These are phyloP conservation scores for Ceratobasidium sp. DNA, from an alignment of 1,284 basidiomycete genomes.

Conservation along the genomic window DNA sequence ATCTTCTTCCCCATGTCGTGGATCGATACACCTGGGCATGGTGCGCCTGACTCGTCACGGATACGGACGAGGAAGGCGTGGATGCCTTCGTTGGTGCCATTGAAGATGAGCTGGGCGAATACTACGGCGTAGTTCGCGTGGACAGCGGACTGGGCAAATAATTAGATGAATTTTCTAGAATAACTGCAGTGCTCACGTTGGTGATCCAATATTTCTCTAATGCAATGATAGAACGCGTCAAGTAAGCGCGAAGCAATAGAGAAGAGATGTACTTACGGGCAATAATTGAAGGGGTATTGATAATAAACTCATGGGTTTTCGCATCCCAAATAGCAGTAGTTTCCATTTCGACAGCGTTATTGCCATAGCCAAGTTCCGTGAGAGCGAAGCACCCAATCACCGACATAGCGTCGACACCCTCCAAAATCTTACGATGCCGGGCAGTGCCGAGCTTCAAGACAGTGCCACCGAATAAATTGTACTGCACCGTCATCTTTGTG, in stretches of 20 bases:
- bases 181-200: conserved; percentile 18
- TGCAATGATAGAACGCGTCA: too few relatives aligned
- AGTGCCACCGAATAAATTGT: conserved; percentile 46
- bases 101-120: conserved; percentile 45
- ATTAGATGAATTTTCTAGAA: background rate
- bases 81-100: conserved; percentile 44
- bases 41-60: conserved; percentile 40
- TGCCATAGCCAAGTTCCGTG: conserved; percentile 43
- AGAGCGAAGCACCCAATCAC: conserved; percentile 46
- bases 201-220: conserved; percentile 43
- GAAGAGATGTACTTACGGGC: conserved; percentile 23
- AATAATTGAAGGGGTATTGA: conserved; percentile 42
- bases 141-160: conserved; percentile 34
- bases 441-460: conserved; percentile 45
- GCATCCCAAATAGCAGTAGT: conserved; percentile 44
- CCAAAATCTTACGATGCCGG: conserved; percentile 33
- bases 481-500: conserved; percentile 46
- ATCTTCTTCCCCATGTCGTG: conserved; percentile 45
- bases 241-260: background rate
- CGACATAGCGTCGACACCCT: conserved; percentile 42
- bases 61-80: conserved; percentile 46
- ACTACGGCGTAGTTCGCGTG: conserved; percentile 46
- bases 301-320: conserved; percentile 41
- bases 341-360: conserved; percentile 46
- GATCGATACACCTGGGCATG: conserved; percentile 44